phyloP scores from a whole-genome alignment of 257 asterid genomes.

The Capsicum chinense region DNA sequence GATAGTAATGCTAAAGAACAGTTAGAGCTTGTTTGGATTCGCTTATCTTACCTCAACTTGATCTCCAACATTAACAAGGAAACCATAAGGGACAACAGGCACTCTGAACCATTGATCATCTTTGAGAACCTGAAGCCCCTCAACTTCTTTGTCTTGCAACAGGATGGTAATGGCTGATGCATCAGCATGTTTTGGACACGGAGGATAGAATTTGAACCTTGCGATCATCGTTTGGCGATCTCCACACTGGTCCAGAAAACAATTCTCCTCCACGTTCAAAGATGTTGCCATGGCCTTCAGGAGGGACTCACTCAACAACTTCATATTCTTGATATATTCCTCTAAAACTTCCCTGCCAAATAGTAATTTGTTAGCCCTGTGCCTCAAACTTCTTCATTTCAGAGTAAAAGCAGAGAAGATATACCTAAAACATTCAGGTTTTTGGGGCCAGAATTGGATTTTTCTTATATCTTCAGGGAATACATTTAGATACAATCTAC shows the following conservation, averaged over 20 bases:
- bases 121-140: conserved; percentile 53
- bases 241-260: conserved; percentile 43
- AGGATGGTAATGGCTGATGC: conserved; percentile 47
- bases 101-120: conserved; percentile 44
- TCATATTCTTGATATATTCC: conserved; percentile 40
- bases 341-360: conserved; percentile 47
- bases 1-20: not conserved
- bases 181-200: conserved; percentile 53
- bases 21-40: too few relatives aligned
- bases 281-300: conserved; percentile 44
- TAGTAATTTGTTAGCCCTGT: not conserved
- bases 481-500: conserved; percentile 88
- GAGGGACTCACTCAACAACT: conserved; percentile 42
- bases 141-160: conserved; percentile 46
- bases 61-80: conserved; percentile 31
- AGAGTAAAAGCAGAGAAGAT: not conserved
- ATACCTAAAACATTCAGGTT: conserved; percentile 76
- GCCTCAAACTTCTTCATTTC: not conserved
- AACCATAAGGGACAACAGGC: conserved; percentile 25
- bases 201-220: conserved; percentile 55
- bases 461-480: conserved; percentile 62
- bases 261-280: conserved; percentile 28
- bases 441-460: conserved; percentile 78
- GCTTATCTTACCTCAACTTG: conserved; percentile 24
- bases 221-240: conserved; percentile 32